These are phyloP conservation scores for Penicillium sp. DNA, from an alignment of 2,329 filamentous ascomycete species.

Conservation along the genomic window DNA sequence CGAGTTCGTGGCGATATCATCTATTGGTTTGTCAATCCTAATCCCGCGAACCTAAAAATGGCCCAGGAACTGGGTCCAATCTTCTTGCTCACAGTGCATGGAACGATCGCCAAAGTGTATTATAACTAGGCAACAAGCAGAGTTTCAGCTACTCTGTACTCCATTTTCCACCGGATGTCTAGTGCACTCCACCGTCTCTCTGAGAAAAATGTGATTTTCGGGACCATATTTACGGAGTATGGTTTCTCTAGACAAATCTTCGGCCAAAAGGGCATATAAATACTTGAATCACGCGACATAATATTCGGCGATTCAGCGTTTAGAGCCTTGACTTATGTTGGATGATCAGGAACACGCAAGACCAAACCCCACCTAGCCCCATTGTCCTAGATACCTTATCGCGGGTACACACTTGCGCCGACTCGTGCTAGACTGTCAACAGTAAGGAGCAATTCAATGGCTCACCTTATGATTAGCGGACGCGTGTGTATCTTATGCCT, in stretches of 20 bases:
- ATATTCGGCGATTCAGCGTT: neutral
- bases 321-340: neutral
- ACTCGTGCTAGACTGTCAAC: conserved; percentile 3
- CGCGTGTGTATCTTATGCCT: neutral
- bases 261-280: too few relatives aligned
- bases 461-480: neutral
- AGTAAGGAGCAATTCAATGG: neutral
- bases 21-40: conserved; percentile 6
- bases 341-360: neutral
- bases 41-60: neutral
- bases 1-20: conserved; percentile 5
- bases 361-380: neutral
- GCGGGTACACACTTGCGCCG: neutral
- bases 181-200: neutral
- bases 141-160: neutral
- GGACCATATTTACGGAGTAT: too few relatives aligned
- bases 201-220: too few relatives aligned
- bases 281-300: too few relatives aligned
- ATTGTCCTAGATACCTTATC: neutral
- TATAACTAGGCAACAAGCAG: neutral
- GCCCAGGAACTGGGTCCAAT: neutral
- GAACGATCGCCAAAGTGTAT: neutral
- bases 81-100: neutral
- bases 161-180: neutral
- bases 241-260: too few relatives aligned